Base-by-base conservation (phyloP, 306 rosid species). In the Comarum palustre region DNA sequence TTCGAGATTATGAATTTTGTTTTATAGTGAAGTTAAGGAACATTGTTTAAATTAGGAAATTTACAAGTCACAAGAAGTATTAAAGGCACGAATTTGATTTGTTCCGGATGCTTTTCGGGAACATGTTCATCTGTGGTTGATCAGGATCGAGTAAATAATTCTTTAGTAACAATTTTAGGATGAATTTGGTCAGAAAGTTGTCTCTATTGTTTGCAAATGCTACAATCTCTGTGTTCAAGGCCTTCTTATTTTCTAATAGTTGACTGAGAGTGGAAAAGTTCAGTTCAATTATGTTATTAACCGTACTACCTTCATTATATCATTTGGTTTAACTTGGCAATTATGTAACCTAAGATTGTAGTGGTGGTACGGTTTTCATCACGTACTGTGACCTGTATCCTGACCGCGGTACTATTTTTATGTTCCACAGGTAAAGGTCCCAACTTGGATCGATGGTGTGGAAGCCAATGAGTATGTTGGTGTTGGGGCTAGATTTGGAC, bases 401-500 rank as follows among this genome's bases (percentile, higher is more conserved):
- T 66, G 43, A 31, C 16, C 27, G 31, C n/a, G 17, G n/a, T 48
- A 45, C 58, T 51, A 36, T 63, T 75, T 79, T 62, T 76, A n/a
- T 48, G 65, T 77, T 64, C 16, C 78, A 36, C 48, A 94, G 99
- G 97, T 94, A 48, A 94, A 94, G 85, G 89, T 94, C 77, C 93
- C 99, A 38, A 91, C 91, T 72, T 91, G 88, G 95, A 75, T 94
- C 69, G 79, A 88, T 38, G 89, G 89, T 68, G 69, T 83, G 69
- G 96, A 91, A 75, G 80, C 57, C 25, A 63, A 19, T 39, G 96
- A 87, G 77, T 91, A 86, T 84, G 99, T 90, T 79, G 99, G 99
- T 51, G 91, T 94, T 47, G 99, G 99, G 63, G 99, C 99, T 36
- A 89, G 99, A 68, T 94, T 94, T 76, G 99, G 99, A 68, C 88